A percentile compares a stretch with the other conserved stretches of the same genome.
These are phyloP conservation scores for Gardenia jasminoides DNA, from an alignment of 257 asterid species.

Conservation along the genomic window DNA sequence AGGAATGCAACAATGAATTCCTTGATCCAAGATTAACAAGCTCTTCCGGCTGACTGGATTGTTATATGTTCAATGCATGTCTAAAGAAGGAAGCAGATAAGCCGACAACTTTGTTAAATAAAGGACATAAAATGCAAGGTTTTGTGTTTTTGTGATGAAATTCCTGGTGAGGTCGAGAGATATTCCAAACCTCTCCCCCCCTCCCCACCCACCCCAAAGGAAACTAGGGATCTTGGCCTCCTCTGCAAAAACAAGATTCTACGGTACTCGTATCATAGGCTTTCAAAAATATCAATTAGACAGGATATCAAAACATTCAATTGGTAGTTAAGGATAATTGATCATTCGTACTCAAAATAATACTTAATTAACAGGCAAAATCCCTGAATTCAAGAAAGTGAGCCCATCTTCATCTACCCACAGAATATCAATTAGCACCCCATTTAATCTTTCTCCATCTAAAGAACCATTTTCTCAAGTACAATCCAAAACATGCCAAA, in stretches of 20 bases:
- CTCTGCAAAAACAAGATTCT: not conserved
- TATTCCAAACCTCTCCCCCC: not conserved
- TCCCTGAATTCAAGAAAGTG: not conserved
- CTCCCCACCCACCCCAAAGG: not conserved
- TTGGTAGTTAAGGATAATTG: not conserved
- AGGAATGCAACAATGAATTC: not conserved
- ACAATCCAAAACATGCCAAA: not conserved
- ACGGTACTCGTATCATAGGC: not conserved
- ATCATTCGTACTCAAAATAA: not conserved
- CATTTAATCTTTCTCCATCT: not conserved
- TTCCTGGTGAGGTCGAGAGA: not conserved
- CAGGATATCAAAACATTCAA: not conserved
- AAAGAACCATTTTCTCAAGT: not conserved
- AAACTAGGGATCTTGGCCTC: not conserved
- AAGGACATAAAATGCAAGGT: not conserved
- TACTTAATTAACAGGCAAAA: not conserved
- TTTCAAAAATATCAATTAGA: not conserved
- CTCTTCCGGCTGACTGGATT: not conserved
- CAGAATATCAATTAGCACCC: no score
- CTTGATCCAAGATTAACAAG: not conserved
- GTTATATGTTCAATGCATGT: not conserved
- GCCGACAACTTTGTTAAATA: not conserved
- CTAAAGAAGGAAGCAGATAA: not conserved
- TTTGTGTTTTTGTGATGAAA: not conserved
- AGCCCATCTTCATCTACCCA: not conserved